Evolutionary conservation across 257 asterid species (phyloP), one percentile per base, ranked within the genome.

Genomic region (Solanum chmielewskii): DNA sequence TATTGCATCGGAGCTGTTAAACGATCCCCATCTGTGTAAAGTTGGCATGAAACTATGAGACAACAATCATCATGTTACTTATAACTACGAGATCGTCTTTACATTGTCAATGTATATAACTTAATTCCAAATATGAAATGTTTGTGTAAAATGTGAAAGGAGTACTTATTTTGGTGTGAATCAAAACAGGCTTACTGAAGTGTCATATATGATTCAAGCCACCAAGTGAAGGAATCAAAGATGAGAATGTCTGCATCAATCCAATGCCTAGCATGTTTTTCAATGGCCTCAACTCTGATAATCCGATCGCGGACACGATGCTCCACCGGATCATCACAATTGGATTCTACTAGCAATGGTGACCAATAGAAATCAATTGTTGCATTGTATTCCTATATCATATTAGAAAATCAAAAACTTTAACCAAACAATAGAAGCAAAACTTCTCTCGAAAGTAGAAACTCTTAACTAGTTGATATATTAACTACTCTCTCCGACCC

Each of bases 341-440:
- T 92, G 23, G 94, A 91, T 60, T 92, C 95, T 15, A 92, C 93
- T 21, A 92, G 86, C 78, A 92, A 64, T 2, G 95, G 95, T 3
- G 91, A 90, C 94, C 95, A 90, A 76, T 92, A 92, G 84, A 90
- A 92, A 44, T 91, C 93, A 9, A 92, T 74, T 29, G 93, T 87
- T 16, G 90, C 92, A 49, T 92, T 90, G 87, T 91, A 90, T 80
- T 91, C 95, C 95, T 92, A 86, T 18, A 90, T 49, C 10, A 44
- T 80, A 20, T 16, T 4, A 27, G 29, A 80, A 47, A 27, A 47
- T 15, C 11, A 27, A 47, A 41, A 29, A 9, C 25, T 18, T 80
- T 47, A 80, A 42, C 18, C 3, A 0, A 18, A 78, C 25, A 14
- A 78, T 3, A 0, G 27, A 80, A 80, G 42, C 1, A 80, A 9